Percentiles rank a stretch among this genome's conserved stretches.
phyloP scores from a whole-genome alignment of 352 stramenopile species.

The Phytopythium delawarense region DNA sequence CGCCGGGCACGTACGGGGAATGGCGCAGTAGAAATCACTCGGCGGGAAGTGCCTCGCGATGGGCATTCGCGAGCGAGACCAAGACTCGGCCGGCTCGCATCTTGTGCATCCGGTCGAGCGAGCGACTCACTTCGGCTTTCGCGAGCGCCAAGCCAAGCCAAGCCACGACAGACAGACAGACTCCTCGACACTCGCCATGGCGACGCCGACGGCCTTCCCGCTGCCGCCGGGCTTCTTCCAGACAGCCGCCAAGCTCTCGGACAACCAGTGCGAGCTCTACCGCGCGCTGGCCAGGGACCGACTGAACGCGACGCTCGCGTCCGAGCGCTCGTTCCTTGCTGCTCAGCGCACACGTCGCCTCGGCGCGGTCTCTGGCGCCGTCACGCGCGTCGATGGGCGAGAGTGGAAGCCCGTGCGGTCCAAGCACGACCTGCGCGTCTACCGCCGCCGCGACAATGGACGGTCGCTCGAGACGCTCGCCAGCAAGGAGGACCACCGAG shows the following conservation, averaged over 20 bases:
- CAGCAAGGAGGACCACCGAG: constrained; percentile 3
- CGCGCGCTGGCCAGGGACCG: constrained; percentile 25
- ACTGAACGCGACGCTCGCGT: constrained; percentile 20
- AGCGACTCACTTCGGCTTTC: neutral
- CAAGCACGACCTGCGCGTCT: constrained; percentile 33
- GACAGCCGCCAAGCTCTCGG: constrained; percentile 20
- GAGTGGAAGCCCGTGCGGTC: constrained; percentile 35
- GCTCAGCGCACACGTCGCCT: constrained; percentile 9
- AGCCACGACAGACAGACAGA: neutral
- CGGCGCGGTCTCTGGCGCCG: constrained; percentile 10
- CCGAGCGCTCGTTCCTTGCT: constrained; percentile 20
- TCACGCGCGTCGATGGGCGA: constrained; percentile 12
- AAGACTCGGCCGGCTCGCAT: neutral
- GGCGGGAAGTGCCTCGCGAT: neutral
- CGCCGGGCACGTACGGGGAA: neutral
- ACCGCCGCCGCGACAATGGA: constrained; percentile 16
- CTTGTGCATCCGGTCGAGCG: neutral
- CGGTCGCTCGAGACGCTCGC: constrained; percentile 5
- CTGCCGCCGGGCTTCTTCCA: constrained; percentile 30
- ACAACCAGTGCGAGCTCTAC: constrained; percentile 27
- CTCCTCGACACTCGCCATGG: neutral
- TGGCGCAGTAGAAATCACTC: neutral
- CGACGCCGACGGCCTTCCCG: constrained; percentile 14
- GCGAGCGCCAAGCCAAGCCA: neutral
- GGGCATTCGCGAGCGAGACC: too few species aligned